These are phyloP conservation scores for Yarrowia sp. DNA, from an alignment of 805 yeast genomes.

Conservation along the genomic window DNA sequence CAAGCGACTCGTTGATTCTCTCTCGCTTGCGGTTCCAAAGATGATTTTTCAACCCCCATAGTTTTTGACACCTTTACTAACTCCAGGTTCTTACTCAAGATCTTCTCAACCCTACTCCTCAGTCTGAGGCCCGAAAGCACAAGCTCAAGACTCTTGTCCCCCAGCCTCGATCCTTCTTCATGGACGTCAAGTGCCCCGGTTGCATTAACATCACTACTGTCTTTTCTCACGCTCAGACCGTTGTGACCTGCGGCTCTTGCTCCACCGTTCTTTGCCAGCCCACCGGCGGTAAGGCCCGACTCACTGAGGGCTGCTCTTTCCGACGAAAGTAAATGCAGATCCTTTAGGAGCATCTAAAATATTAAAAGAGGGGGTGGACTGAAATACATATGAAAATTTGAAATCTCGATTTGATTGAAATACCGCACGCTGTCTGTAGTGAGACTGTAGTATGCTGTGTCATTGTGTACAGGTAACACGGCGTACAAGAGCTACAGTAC, in stretches of 20 bases:
- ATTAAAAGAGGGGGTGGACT: conserved; percentile 24
- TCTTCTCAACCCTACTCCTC: conserved; percentile 96
- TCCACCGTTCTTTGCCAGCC: conserved; percentile 98
- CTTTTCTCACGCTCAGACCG: conserved; percentile 99
- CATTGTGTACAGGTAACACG: not conserved
- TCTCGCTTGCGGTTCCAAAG: no score
- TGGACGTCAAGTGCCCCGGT: conserved; percentile 99
- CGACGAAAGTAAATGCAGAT: conserved; percentile 78
- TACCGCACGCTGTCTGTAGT: not conserved
- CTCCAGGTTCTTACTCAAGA: conserved; percentile 97
- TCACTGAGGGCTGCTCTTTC: conserved; percentile 99
- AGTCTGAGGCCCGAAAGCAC: conserved; percentile 94
- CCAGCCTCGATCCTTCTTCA: conserved; percentile 97
- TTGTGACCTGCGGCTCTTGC: conserved; percentile 98
- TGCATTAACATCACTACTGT: conserved; percentile 99
- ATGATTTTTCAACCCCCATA: not conserved
- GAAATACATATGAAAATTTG: conserved; percentile 24
- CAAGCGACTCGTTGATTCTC: not conserved
- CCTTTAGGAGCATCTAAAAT: conserved; percentile 18
- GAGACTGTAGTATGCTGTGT: not conserved
- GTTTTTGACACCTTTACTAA: not conserved
- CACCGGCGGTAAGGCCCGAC: conserved; percentile 99
- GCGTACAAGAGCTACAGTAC: not conserved
- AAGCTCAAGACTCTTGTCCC: conserved; percentile 97
- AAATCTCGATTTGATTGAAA: conserved; percentile 13